phyloP scores from a whole-genome alignment of 352 stramenopile species.

The Bremia lactucae region DNA sequence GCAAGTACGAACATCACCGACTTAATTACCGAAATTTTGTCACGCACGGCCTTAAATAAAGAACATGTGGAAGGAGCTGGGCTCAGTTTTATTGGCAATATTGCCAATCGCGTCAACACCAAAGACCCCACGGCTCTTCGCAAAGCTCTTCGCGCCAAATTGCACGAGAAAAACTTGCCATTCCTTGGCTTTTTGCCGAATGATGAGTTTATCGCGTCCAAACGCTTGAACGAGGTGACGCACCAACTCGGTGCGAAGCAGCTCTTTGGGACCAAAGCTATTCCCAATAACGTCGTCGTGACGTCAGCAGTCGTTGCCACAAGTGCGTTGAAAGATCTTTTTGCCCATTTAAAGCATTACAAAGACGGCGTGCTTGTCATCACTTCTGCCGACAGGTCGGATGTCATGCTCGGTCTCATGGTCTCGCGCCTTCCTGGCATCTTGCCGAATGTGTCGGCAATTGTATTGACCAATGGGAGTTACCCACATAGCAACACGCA shows the following conservation, averaged over 20 bases:
- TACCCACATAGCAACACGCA: conserved; percentile 64
- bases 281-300: conserved; percentile 63
- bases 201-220: conserved; percentile 64
- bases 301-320: conserved; percentile 55
- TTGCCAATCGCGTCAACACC: conserved; percentile 54
- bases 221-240: conserved; percentile 66
- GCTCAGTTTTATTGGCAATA: conserved; percentile 58
- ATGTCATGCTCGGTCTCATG: conserved; percentile 61
- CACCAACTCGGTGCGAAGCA: conserved; percentile 51
- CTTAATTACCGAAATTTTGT: conserved; percentile 40
- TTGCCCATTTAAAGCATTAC: conserved; percentile 67
- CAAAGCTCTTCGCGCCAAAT: conserved; percentile 18
- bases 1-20: conserved; percentile 15
- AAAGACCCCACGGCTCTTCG: conserved; percentile 29
- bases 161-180: conserved; percentile 32
- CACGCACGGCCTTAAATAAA: conserved; percentile 40
- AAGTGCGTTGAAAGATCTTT: conserved; percentile 63
- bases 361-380: conserved; percentile 70
- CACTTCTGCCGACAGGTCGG: conserved; percentile 59
- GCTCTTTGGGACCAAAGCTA: conserved; percentile 45
- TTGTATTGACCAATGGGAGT: conserved; percentile 68
- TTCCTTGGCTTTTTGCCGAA: conserved; percentile 59
- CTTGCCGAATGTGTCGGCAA: conserved; percentile 52
- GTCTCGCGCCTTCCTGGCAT: conserved; percentile 56
- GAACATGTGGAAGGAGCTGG: conserved; percentile 50